Conservation (phyloP, 805 yeast species). For the Priceomyces haplophilus region DNA sequence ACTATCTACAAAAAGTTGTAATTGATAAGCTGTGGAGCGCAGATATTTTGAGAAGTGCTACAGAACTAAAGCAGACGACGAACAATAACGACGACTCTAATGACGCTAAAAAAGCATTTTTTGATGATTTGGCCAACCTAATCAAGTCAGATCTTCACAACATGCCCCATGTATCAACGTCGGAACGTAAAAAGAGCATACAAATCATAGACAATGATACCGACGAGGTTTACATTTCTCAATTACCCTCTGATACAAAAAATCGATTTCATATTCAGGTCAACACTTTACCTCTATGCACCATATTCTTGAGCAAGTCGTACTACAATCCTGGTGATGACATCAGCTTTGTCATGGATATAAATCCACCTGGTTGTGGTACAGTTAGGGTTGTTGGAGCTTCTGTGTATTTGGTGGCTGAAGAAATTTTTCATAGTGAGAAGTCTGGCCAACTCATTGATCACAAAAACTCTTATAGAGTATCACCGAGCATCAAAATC, state of each 20-base stretch:
- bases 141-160: conserved; percentile 31
- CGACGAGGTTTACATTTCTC: conserved; percentile 17
- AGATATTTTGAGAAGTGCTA: conserved; percentile 3
- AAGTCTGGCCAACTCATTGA: conserved; percentile 9
- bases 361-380: conserved; percentile 16
- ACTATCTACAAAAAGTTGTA: conserved; percentile 23
- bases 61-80: conserved; percentile 1
- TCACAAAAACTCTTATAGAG: conserved; percentile 28
- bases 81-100: conserved; percentile 1
- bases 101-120: conserved; percentile 18
- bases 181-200: conserved; percentile 30
- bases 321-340: conserved; percentile 40
- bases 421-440: conserved; percentile 31
- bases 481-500: conserved; percentile 30
- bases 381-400: conserved; percentile 32
- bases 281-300: conserved; percentile 31
- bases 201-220: conserved; percentile 11
- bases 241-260: conserved; percentile 26
- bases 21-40: conserved; percentile 31
- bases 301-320: conserved; percentile 29
- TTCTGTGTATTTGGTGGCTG: conserved; percentile 37
- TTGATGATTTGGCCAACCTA: conserved; percentile 30
- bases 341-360: conserved; percentile 29
- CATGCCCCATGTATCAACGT: conserved; percentile 32
- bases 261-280: conserved; percentile 38